These are phyloP conservation scores for Ganoderma resinaceum DNA, from an alignment of 1,284 basidiomycete genomes.

Conservation along the genomic window DNA sequence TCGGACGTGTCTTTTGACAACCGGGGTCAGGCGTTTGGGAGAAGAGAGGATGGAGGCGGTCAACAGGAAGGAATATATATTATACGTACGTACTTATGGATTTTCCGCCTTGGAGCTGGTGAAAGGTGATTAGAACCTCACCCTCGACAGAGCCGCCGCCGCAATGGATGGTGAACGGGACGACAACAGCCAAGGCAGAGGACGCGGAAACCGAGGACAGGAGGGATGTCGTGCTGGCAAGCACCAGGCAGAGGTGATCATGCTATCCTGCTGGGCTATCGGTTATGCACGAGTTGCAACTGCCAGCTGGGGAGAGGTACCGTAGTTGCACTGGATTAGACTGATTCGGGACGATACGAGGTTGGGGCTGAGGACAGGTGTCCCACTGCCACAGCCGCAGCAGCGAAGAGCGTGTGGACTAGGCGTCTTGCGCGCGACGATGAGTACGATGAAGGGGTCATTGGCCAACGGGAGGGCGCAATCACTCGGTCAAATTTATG, in stretches of 20 bases:
- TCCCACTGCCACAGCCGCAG: too few species aligned
- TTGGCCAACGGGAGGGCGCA: too few species aligned
- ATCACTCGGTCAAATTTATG: too few species aligned
- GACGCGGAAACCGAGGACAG: neutral
- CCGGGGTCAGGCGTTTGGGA: neutral
- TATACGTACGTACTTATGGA: constrained; percentile 17
- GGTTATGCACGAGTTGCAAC: too few species aligned
- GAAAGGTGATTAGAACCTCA: constrained; percentile 17
- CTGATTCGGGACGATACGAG: too few species aligned
- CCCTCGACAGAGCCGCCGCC: constrained; percentile 15
- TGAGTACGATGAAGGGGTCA: too few species aligned
- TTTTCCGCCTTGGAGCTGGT: constrained; percentile 7
- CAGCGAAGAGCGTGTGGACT: too few species aligned
- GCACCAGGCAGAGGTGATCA: neutral
- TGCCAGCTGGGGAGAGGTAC: too few species aligned
- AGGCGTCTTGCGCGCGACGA: too few species aligned
- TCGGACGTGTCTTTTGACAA: neutral
- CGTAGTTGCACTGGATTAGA: too few species aligned
- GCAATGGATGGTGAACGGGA: neutral
- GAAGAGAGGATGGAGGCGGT: neutral
- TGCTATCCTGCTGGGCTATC: neutral
- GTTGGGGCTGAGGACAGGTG: too few species aligned
- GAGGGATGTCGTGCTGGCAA: neutral
- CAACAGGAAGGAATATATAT: too few species aligned
- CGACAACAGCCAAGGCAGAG: constrained; percentile 1